Evolutionary conservation across 2,329 filamentous ascomycete genomes (phyloP), one percentile per base, ranked within the genome.

Genomic region (Paraconiothyrium brasiliense): DNA sequence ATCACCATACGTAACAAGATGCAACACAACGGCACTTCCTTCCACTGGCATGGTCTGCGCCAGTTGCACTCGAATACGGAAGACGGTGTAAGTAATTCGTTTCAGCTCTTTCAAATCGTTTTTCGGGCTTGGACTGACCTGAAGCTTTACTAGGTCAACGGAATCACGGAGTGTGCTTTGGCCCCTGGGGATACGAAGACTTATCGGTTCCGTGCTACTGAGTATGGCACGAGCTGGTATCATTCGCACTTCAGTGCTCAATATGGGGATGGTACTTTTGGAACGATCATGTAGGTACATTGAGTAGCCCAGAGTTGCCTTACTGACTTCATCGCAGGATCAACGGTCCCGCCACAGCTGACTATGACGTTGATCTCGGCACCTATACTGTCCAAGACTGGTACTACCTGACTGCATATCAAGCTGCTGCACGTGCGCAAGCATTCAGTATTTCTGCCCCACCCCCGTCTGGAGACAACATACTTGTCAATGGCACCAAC

Each of bases 41-140:
- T 89, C 22, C 88, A 90, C 68, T 90, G 83, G 77, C 88, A 90
- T 70, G 89, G 84, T 0, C 58, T 90, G 56, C 82, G 86, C 2
- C 86, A 89, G 71, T 79, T 83, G 62, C 78, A 82, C 68, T 85
- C 81, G 51, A 85, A 83, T 65, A 77, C 82, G 49, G 79, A 85
- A 62, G 88, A 90, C 67, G 88, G 88, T 44, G 86, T 67, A 20
- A 65, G 58, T 49, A 27, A 86, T 3, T 27, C 3, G 13, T 37
- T 46, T 34, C 24, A 35, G 11, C 27, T 39, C 22, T 46, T 50
- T 32, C 20, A 32, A 34, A 35, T 37, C 4, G 13, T 43, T 32
- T 30, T 6, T 30, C 6, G 27, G 4, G 27, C 27, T 30, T 30
- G 27, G 27, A 34, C 10, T 13, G 13, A 48, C 54, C 3, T n/a